Percentiles rank a stretch among this genome's conserved stretches.
phyloP scores from a whole-genome alignment of 2,329 filamentous ascomycete species.

The Epichloe scottii region DNA sequence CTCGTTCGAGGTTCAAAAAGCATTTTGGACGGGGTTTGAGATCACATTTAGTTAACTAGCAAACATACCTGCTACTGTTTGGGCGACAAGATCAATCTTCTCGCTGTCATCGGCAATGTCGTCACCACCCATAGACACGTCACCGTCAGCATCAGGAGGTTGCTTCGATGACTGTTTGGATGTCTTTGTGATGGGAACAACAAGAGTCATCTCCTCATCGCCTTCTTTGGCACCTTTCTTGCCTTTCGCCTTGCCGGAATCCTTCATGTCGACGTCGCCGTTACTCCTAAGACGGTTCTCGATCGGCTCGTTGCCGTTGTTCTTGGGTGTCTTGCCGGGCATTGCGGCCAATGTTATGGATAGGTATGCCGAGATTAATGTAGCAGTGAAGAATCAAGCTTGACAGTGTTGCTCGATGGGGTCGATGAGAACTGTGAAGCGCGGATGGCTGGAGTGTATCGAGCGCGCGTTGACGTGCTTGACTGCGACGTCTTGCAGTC shows the following conservation, averaged over 20 bases:
- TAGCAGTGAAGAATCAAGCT: not conserved
- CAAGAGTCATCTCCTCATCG: conserved; percentile 71
- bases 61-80: conserved; percentile 46
- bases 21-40: not conserved
- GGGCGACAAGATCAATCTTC: conserved; percentile 47
- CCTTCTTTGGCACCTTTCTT: conserved; percentile 54
- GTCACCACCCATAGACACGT: conserved; percentile 58
- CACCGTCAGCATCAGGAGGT: conserved; percentile 49
- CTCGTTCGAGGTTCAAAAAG: not conserved
- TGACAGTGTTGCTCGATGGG: not conserved
- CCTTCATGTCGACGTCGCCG: conserved; percentile 56
- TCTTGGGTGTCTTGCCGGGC: conserved; percentile 62
- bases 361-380: not conserved
- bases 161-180: conserved; percentile 44
- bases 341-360: conserved; percentile 28
- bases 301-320: conserved; percentile 56
- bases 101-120: conserved; percentile 40
- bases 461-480: conserved; percentile 4
- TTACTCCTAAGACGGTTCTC: conserved; percentile 56
- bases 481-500: conserved; percentile 2
- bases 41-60: not conserved
- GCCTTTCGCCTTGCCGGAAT: conserved; percentile 53
- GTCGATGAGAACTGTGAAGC: not conserved
- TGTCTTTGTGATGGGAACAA: conserved; percentile 61
- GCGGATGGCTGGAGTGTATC: not conserved